Conservation (phyloP, 805 yeast species). For the Monosporozyma unispora region DNA sequence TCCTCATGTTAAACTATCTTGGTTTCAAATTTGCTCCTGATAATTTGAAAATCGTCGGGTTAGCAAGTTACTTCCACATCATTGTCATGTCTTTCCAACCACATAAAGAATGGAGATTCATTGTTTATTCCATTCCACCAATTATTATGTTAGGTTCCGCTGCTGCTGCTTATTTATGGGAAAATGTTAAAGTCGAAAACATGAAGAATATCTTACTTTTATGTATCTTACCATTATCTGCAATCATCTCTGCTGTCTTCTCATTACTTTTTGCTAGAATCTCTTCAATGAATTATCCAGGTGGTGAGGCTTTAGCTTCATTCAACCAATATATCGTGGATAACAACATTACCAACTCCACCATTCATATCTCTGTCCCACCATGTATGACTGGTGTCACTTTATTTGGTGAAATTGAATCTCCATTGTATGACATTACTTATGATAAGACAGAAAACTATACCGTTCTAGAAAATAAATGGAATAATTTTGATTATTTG, state of each 20-base stretch:
- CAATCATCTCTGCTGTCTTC: conserved; percentile 30
- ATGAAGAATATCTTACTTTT: conserved; percentile 21
- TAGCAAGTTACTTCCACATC: conserved; percentile 49
- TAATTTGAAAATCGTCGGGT: conserved; percentile 37
- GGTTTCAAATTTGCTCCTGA: conserved; percentile 33
- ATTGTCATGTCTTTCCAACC: conserved; percentile 66
- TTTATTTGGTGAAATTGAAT: conserved; percentile 56
- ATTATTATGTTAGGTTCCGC: conserved; percentile 55
- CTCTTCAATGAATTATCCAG: conserved; percentile 79
- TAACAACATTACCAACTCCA: conserved; percentile 19
- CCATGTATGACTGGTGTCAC: conserved; percentile 86
- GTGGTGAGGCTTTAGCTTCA: conserved; percentile 60
- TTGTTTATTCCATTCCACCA: conserved; percentile 65
- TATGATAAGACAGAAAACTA: conserved; percentile 73
- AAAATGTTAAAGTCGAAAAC: conserved; percentile 23
- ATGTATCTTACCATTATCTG: conserved; percentile 27
- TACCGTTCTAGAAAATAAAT: conserved; percentile 30
- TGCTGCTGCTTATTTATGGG: conserved; percentile 40
- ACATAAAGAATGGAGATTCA: conserved; percentile 92
- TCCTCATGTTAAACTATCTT: conserved; percentile 31
- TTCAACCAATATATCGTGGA: conserved; percentile 39
- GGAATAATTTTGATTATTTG: conserved; percentile 44
- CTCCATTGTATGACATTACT: conserved; percentile 23
- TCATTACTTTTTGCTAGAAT: conserved; percentile 48
- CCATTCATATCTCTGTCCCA: conserved; percentile 68